Conservation (phyloP, 2,329 filamentous ascomycete genomes). For the Pseudogymnoascus sp. region DNA sequence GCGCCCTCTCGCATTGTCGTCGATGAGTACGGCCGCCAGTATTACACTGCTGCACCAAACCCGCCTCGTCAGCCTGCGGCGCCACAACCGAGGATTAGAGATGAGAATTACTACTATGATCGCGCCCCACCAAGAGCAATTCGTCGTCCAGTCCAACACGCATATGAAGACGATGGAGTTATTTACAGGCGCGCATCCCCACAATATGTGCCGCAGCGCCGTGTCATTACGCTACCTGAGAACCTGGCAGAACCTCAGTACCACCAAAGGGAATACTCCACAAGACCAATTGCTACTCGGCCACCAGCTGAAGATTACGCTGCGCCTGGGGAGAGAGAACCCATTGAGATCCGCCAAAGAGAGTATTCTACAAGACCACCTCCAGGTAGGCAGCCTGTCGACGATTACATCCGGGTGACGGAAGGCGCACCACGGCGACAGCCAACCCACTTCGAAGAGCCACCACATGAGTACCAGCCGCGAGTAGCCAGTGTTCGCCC, state of each 20-base stretch:
- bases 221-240: conserved; percentile 56
- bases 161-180: conserved; percentile 41
- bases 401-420: background rate
- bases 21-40: conserved; percentile 77
- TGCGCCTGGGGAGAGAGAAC: conserved; percentile 32
- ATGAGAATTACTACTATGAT: conserved; percentile 57
- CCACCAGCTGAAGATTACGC: conserved; percentile 39
- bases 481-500: conserved; percentile 30
- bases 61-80: conserved; percentile 44
- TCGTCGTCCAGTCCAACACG: conserved; percentile 27
- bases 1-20: conserved; percentile 59
- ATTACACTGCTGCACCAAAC: conserved; percentile 48
- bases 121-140: conserved; percentile 32
- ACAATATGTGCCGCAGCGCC: conserved; percentile 39
- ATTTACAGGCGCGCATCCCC: conserved; percentile 46
- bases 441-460: conserved; percentile 35
- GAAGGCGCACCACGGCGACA: conserved; percentile 17
- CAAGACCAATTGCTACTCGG: conserved; percentile 35
- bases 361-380: conserved; percentile 1
- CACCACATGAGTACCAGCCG: conserved; percentile 40
- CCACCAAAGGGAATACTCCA: conserved; percentile 49
- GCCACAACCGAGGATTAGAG: conserved; percentile 38
- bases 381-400: background rate
- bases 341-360: conserved; percentile 14
- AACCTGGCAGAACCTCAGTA: conserved; percentile 42